Evolutionary conservation across 495 filamentous ascomycete genomes (phyloP).

Genomic region (Xylaria scruposa): DNA sequence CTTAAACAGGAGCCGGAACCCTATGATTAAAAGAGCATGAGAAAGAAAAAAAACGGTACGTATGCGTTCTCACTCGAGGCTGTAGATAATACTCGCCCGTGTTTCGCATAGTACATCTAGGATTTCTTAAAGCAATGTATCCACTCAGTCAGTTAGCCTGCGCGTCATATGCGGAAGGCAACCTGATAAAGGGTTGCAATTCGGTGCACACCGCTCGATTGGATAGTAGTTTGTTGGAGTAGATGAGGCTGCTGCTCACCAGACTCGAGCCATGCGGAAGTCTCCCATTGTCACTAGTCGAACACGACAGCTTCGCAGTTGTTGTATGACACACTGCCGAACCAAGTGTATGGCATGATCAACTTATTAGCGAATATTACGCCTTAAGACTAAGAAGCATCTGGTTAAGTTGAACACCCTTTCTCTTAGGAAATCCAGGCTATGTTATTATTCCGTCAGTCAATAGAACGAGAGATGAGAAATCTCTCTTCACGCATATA

Average conservation of each 20-base stretch:
- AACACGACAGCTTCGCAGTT: conserved; percentile 4
- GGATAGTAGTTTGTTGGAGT: conserved; percentile 13
- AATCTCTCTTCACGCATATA: background rate
- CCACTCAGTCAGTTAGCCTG: conserved; percentile 1
- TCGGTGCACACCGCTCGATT: conserved; percentile 23
- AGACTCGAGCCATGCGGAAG: conserved; percentile 15
- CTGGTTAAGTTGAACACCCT: background rate
- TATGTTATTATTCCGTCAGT: background rate
- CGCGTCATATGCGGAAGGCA: conserved; percentile 23
- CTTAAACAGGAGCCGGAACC: background rate
- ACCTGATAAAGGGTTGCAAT: conserved; percentile 19
- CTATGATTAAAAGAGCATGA: background rate
- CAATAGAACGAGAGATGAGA: background rate
- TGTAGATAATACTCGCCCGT: background rate
- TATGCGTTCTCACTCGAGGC: background rate
- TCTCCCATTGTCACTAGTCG: conserved; percentile 1
- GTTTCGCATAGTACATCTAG: background rate
- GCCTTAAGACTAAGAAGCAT: background rate
- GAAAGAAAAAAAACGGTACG: background rate
- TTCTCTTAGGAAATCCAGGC: background rate
- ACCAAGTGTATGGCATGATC: background rate
- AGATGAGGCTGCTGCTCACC: conserved; percentile 24
- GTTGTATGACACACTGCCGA: background rate
- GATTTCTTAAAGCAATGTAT: background rate
- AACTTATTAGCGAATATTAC: background rate